Conservation (phyloP, 179 eudicot species). For the Patellifolia procumbens region DNA sequence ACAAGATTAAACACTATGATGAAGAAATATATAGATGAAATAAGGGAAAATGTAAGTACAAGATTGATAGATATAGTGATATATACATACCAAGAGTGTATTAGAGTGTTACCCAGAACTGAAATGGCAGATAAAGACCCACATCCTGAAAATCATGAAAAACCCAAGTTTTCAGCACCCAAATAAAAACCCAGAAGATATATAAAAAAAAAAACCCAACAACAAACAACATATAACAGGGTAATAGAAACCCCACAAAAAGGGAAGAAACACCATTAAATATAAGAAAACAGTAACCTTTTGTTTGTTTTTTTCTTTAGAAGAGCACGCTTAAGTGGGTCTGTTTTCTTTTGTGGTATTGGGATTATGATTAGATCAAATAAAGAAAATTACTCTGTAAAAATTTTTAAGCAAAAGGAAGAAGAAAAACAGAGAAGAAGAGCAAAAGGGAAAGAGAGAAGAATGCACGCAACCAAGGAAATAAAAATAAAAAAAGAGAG, state of each 20-base stretch:
- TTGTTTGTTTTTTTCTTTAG: too few relatives aligned
- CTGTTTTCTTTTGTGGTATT: neutral
- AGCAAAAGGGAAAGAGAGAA: too few relatives aligned
- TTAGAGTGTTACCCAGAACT: conserved; percentile 34
- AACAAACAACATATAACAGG: conserved; percentile 23
- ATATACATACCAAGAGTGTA: conserved; percentile 25
- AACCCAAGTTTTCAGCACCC: conserved; percentile 1
- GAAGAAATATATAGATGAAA: neutral
- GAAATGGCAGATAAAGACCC: conserved; percentile 33
- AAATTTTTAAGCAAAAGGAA: conserved; percentile 15
- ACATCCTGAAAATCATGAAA: conserved; percentile 37
- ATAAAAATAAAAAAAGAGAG: neutral
- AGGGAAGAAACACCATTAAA: conserved; percentile 1
- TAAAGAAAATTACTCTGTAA: neutral
- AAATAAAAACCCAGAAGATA: conserved; percentile 19
- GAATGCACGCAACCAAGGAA: conserved; percentile 46
- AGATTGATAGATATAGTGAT: neutral
- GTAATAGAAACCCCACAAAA: conserved; percentile 30
- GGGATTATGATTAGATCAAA: conserved; percentile 23
- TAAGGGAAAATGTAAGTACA: neutral
- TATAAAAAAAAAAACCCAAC: neutral
- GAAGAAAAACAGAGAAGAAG: conserved; percentile 13
- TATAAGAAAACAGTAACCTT: neutral
- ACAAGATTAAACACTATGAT: neutral
- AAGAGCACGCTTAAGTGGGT: conserved; percentile 23